A percentile compares a stretch with the other conserved stretches of the same genome.
Conservation (phyloP, 306 rosid species). For the Vigna nakashimae region DNA sequence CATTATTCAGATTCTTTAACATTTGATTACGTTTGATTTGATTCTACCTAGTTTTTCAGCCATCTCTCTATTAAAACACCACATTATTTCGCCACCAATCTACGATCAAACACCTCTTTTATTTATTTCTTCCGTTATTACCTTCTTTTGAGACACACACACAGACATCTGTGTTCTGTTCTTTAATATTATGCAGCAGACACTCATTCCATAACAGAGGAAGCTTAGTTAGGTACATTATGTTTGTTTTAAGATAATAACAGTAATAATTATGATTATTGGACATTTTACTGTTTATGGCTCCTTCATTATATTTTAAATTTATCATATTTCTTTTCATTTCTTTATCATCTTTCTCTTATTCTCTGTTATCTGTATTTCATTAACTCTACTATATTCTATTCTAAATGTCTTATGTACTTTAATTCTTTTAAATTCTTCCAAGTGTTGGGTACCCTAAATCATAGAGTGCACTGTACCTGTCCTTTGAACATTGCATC, state of each 20-base stretch:
- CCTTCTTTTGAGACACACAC: not conserved
- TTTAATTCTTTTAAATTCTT: not conserved
- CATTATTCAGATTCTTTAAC: conserved; percentile 15
- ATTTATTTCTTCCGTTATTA: not conserved
- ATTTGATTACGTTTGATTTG: conserved; percentile 2
- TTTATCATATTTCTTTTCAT: too few relatives aligned
- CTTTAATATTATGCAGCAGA: not conserved
- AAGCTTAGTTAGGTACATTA: not conserved
- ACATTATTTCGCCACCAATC: not conserved
- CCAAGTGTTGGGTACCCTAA: not conserved
- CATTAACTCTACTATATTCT: not conserved
- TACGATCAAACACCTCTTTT: not conserved
- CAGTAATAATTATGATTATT: too few relatives aligned
- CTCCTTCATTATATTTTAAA: too few relatives aligned
- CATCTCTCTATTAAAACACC: not conserved
- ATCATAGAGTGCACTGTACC: not conserved
- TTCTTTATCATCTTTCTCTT: too few relatives aligned
- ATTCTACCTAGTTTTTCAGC: conserved; percentile 20
- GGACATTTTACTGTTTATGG: too few relatives aligned
- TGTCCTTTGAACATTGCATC: not conserved
- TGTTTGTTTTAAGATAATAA: not conserved
- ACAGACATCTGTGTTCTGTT: too few relatives aligned
- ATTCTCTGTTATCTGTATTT: too few relatives aligned
- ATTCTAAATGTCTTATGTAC: not conserved
- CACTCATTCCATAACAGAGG: not conserved